A percentile compares a stretch with the other conserved stretches of the same genome.
Evolutionary conservation across 2,329 filamentous ascomycete genomes (phyloP).

Genomic region (Xylariaceae sp.): DNA sequence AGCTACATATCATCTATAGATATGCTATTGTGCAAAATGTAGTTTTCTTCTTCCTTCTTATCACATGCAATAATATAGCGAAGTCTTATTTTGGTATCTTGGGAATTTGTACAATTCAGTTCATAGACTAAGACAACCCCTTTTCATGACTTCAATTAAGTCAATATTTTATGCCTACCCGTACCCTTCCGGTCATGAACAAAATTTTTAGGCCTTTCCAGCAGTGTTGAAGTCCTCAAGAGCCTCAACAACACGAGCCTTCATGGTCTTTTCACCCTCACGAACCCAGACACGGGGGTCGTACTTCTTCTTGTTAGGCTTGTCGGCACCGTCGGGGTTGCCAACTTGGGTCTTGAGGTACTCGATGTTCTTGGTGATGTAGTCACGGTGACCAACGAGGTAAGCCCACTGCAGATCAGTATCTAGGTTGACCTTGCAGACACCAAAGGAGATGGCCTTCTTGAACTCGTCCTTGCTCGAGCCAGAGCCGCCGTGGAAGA

Average conservation of each 20-base stretch:
- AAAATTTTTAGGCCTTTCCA: conserved; percentile 61
- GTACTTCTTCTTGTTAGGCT: conserved; percentile 98
- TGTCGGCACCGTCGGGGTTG: conserved; percentile 92
- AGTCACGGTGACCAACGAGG: conserved; percentile 88
- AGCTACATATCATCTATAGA: no score
- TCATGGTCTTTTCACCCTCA: conserved; percentile 97
- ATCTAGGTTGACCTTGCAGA: conserved; percentile 99
- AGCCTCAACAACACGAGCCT: conserved; percentile 70
- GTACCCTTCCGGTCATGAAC: background rate
- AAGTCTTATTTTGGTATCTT: no score
- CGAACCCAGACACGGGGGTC: conserved; percentile 91
- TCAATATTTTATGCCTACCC: no score
- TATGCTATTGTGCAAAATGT: no score
- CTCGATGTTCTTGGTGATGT: conserved; percentile 89
- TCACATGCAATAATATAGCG: no score
- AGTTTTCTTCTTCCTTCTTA: no score
- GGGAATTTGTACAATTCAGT: no score
- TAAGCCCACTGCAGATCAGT: conserved; percentile 98
- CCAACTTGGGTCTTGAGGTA: conserved; percentile 84
- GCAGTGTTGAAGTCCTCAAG: conserved; percentile 90
- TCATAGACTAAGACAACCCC: no score
- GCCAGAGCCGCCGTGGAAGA: conserved; percentile 98
- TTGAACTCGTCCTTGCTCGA: conserved; percentile 86
- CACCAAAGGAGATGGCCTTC: conserved; percentile 85
- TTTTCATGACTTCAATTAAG: no score